Conservation (phyloP, 2,329 filamentous ascomycete genomes). For the Onygenales sp. region DNA sequence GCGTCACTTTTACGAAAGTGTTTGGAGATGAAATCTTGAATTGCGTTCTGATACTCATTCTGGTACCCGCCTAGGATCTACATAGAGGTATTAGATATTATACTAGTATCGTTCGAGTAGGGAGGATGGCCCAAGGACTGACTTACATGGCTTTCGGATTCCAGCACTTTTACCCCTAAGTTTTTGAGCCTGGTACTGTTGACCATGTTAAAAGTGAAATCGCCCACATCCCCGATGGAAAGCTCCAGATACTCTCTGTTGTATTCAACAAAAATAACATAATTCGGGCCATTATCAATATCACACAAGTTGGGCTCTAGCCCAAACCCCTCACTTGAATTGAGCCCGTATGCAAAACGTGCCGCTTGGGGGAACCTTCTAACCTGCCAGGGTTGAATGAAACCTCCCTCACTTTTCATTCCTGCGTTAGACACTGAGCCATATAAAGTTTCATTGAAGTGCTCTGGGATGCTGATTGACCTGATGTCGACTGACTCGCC, state of each 20-base stretch:
- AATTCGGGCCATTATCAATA: background rate
- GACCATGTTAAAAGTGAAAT: background rate
- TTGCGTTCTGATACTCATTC: too few relatives aligned
- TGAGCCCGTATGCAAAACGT: background rate
- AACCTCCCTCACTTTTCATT: background rate
- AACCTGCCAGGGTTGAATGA: background rate
- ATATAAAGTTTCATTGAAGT: constrained; percentile 1
- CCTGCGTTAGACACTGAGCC: background rate
- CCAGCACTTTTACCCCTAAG: background rate
- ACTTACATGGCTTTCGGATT: too few relatives aligned
- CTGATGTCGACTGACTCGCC: background rate
- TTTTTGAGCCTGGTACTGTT: background rate
- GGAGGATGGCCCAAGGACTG: too few relatives aligned
- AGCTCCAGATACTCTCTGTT: constrained; percentile 1
- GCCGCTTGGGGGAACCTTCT: background rate
- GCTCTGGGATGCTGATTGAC: background rate
- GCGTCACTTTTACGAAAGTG: too few relatives aligned
- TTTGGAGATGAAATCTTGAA: too few relatives aligned
- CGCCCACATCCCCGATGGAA: background rate
- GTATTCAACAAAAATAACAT: constrained; percentile 1
- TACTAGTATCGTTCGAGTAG: too few relatives aligned
- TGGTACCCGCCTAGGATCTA: too few relatives aligned
- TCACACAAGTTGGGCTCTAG: background rate
- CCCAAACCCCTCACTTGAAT: background rate
- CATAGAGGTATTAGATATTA: too few relatives aligned